Base-by-base conservation (phyloP, 1,139 yeast species). In the Candida albicans region DNA sequence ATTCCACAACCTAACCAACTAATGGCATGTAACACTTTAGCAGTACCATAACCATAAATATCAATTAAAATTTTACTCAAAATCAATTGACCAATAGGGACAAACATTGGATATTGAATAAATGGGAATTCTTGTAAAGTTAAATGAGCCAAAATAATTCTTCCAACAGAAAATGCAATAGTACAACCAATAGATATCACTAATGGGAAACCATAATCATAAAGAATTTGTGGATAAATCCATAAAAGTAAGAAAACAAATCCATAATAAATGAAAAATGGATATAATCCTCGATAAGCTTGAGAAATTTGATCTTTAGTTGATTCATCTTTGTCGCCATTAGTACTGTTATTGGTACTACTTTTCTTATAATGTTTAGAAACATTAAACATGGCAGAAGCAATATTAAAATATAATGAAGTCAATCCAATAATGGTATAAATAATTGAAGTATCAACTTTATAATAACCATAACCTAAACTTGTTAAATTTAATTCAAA, bases 71-170 rank as follows among this genome's bases (percentile, higher is more conserved):
- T n/a, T 31, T 57, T 53, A 49, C 79, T 74, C 3, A 73, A 45
- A 0, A 72, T 34, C 28, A 82, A 58, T 56, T 89, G 95, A 1
- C 68, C 57, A 1, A 71, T 29, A 14, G 97, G 96, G 27, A 85
- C 69, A 39, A 79, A 70, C 75, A 83, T 76, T 35, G 96, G 89
- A 27, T 83, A 76, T 49, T 88, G 87, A 48, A 76, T 54, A 61
- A 73, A 67, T 40, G 98, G 98, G 73, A 87, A 91, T 2, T 67
- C 57, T 59, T 88, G 96, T 45, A 77, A 67, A 0, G 97, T 89
- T 56, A 91, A 80, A 64, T 91, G 97, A 2, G 90, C 95, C 47
- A 87, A 74, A 57, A 91, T 91, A 54, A 91, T 88, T 59, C 95
- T 79, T 4, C 98, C 98, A 15, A 91, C 97, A 1, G 81, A 73